phyloP scores from a whole-genome alignment of 2,329 filamentous ascomycete genomes.

The Cytospora leucostoma region DNA sequence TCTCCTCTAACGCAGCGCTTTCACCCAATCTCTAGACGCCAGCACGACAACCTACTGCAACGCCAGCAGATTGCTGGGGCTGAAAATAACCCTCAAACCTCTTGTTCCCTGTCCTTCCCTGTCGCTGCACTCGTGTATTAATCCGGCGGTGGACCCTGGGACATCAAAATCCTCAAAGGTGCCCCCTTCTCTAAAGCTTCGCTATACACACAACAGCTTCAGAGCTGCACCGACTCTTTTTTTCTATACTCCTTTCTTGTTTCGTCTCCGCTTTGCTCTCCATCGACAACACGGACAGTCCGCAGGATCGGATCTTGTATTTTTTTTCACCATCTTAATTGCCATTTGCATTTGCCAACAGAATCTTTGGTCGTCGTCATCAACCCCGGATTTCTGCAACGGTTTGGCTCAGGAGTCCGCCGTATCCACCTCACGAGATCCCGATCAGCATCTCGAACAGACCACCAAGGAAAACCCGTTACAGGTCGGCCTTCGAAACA shows the following conservation, averaged over 20 bases:
- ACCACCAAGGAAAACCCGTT: not conserved
- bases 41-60: conserved; percentile 13
- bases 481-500: not conserved
- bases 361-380: conserved; percentile 8
- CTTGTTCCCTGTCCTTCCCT: conserved; percentile 1
- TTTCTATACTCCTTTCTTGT: conserved; percentile 3
- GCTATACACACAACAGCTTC: conserved; percentile 17
- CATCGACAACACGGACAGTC: conserved; percentile 5
- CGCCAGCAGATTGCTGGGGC: conserved; percentile 19
- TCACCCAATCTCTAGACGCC: conserved; percentile 29
- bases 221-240: conserved; percentile 8
- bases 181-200: not conserved
- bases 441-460: not conserved
- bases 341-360: conserved; percentile 3
- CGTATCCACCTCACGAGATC: no score
- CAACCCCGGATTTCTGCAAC: not conserved
- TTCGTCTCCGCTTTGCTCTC: not conserved
- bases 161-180: not conserved
- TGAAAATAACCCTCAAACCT: conserved; percentile 20
- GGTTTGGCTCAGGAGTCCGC: no score
- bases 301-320: conserved; percentile 24
- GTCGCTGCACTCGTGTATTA: conserved; percentile 20
- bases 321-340: no score
- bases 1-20: conserved; percentile 26
- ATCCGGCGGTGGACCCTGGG: conserved; percentile 11